Evolutionary conservation across 306 rosid species (phyloP).

Genomic region (Parietaria judaica): DNA sequence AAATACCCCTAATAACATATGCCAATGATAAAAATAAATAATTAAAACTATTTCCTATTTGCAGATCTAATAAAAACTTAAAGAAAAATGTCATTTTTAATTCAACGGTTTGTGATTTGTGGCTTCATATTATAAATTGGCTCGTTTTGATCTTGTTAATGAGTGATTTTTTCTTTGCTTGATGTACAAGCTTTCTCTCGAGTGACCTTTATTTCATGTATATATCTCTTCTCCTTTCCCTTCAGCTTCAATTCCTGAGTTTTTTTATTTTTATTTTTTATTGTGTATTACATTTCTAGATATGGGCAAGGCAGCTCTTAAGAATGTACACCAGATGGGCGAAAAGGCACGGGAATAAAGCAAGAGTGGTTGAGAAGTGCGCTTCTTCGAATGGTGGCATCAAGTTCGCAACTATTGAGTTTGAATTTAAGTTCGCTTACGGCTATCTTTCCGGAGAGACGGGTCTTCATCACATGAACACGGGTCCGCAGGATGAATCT

Average conservation of each 20-base stretch:
- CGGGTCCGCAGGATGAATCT: conserved; percentile 36
- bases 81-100: too few species aligned
- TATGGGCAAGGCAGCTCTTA: conserved; percentile 63
- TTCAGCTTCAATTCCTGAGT: conserved; percentile 9
- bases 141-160: too few species aligned
- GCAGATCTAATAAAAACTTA: too few species aligned
- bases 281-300: conserved; percentile 38
- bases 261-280: conserved; percentile 13
- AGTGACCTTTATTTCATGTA: too few species aligned
- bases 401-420: conserved; percentile 53
- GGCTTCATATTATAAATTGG: too few species aligned
- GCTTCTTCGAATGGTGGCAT: conserved; percentile 45
- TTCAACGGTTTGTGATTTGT: too few species aligned
- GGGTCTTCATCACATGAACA: conserved; percentile 58
- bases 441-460: conserved; percentile 79
- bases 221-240: too few species aligned
- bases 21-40: too few species aligned
- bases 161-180: too few species aligned
- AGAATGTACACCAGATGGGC: conserved; percentile 78
- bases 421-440: conserved; percentile 70
- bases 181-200: too few species aligned
- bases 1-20: too few species aligned
- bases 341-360: conserved; percentile 53
- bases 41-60: too few species aligned
- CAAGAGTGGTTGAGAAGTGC: conserved; percentile 57